Conservation (phyloP, 2,329 filamentous ascomycete species). For the Corinectria fuckeliana region DNA sequence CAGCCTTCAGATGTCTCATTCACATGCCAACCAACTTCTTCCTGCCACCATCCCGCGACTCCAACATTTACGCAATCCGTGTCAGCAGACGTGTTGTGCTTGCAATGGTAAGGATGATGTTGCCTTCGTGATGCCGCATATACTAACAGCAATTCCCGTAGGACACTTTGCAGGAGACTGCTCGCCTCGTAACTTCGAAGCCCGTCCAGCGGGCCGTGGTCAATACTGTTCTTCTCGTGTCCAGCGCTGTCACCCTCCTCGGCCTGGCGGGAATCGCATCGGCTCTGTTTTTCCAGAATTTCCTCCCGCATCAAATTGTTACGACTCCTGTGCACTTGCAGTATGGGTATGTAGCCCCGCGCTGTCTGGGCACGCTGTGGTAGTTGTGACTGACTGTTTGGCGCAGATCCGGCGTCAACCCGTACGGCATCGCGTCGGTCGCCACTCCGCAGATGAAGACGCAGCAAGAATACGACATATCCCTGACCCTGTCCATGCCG, state of each 20-base stretch:
- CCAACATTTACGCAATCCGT: slow-evolving; percentile 11
- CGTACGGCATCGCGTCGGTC: slow-evolving; percentile 59
- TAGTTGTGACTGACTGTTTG: slow-evolving; percentile 19
- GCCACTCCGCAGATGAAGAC: slow-evolving; percentile 63
- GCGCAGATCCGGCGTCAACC: slow-evolving; percentile 55
- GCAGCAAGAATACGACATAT: slow-evolving; percentile 84
- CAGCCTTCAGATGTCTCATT: slow-evolving; percentile 15
- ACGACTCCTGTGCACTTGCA: slow-evolving; percentile 62
- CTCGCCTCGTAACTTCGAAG: slow-evolving; percentile 55
- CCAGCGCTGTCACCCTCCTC: slow-evolving; percentile 52
- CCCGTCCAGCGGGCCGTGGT: slow-evolving; percentile 57
- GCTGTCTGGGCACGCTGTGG: not conserved
- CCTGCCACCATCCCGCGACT: slow-evolving; percentile 15
- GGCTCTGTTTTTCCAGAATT: slow-evolving; percentile 61
- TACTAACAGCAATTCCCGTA: slow-evolving; percentile 15
- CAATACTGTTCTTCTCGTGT: slow-evolving; percentile 53
- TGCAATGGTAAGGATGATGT: slow-evolving; percentile 27
- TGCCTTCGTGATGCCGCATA: not conserved
- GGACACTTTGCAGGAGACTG: slow-evolving; percentile 47
- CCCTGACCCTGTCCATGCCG: slow-evolving; percentile 76
- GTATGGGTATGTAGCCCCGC: slow-evolving; percentile 57
- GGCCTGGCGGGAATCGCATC: slow-evolving; percentile 57
- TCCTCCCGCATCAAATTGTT: slow-evolving; percentile 61
- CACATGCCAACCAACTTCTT: slow-evolving; percentile 30
- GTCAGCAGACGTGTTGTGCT: slow-evolving; percentile 13